A percentile compares a stretch with the other conserved stretches of the same genome.
These are phyloP conservation scores for Spizellomyces punctatus DNA, from an alignment of 192 early-diverging fungal species.

Conservation along the genomic window DNA sequence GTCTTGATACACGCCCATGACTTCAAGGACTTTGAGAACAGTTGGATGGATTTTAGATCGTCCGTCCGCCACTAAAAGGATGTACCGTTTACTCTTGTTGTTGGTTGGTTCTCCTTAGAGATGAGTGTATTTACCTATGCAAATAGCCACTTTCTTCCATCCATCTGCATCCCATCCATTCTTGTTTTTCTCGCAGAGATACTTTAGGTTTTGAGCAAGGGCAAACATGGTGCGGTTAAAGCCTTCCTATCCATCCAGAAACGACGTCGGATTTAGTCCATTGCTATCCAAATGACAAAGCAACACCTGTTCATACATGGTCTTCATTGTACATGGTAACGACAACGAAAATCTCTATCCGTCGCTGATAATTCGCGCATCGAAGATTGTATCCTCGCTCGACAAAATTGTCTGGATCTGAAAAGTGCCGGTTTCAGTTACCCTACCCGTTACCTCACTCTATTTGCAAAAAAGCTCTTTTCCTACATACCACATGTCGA, in stretches of 20 bases:
- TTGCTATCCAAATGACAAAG: not conserved
- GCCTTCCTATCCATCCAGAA: conserved; percentile 64
- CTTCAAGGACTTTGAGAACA: conserved; percentile 69
- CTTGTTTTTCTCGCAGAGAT: conserved; percentile 42
- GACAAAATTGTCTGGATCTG: conserved; percentile 61
- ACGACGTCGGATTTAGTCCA: conserved; percentile 58
- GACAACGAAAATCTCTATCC: conserved; percentile 80
- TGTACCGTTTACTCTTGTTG: not conserved
- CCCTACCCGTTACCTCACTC: not conserved
- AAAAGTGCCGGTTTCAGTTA: not conserved
- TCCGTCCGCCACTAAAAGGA: conserved; percentile 69
- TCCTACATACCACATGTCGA: conserved; percentile 56
- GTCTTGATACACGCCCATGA: conserved; percentile 85
- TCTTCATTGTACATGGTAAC: conserved; percentile 76
- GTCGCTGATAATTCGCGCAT: conserved; percentile 52
- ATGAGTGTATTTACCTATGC: conserved; percentile 43
- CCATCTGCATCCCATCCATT: conserved; percentile 67
- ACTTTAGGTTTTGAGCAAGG: conserved; percentile 71
- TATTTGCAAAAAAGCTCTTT: not conserved
- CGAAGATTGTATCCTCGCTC: conserved; percentile 76
- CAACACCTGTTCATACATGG: not conserved
- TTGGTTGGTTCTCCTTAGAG: not conserved
- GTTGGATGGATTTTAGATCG: conserved; percentile 72
- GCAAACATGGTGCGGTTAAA: conserved; percentile 88
- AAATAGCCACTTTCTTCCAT: conserved; percentile 86